Evolutionary conservation across 1,284 basidiomycete genomes (phyloP), one percentile per base, ranked within the genome.

Genomic region (Heterobasidion irregulare): DNA sequence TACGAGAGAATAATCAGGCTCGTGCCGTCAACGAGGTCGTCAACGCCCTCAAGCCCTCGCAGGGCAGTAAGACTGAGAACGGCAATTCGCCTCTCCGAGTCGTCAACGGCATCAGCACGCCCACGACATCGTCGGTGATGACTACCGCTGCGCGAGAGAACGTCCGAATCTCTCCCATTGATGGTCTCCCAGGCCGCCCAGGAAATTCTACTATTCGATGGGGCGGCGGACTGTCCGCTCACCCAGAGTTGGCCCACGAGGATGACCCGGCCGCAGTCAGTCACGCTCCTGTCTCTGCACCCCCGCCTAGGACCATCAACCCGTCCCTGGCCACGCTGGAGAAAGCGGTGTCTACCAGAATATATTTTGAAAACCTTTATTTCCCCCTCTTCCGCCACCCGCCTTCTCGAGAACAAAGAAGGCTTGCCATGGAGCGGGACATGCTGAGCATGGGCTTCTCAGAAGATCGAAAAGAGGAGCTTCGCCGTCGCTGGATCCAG

Each of bases 331-430:
- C 86, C 48, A 98, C 96, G 15, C 76, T 98, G 65, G 95, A 98
- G 71, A 94, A 90, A 68, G 92, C 94, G 53, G 92, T 94, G 50
- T 88, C 94, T 10, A 85, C 90, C 52, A 86, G 92, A 66, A 92
- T 98, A 70, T 97, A 86, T 78, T 97, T 98, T 70, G 95, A 99
- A 76, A 96, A 95, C 64, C 79, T 94, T 48, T 99, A 98, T 69
- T 95, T 94, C 68, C 83, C 89, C n/a, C 76, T 97, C 50, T 79
- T 95, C 69, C 80, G 90, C 67, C 85, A 93, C 65, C 79, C 90
- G 57, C 83, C 88, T 63, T 86, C 86, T 64, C 81, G 95, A 45
- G 94, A 96, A 67, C 86, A 92, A 65, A 78, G 94, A 52, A 78
- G 86, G 58, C 71, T 86, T 13, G 87, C 91, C 12, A 88, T 98